Conservation (phyloP, 192 early-diverging fungal genomes). For the Polychytrium aggregatum region DNA sequence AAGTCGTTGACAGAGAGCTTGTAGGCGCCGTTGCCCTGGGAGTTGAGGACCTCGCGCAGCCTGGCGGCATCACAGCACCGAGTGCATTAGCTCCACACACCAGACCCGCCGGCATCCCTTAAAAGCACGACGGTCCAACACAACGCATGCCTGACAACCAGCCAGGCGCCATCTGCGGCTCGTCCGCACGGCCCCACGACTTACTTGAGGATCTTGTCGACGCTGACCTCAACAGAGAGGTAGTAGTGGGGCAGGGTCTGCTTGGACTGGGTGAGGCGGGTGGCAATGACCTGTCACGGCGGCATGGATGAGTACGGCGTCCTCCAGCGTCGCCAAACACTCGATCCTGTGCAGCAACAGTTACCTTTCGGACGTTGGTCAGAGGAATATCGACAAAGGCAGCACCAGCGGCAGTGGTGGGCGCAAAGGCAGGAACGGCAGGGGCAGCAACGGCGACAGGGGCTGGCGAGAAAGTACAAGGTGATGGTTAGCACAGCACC, state of each 20-base stretch:
- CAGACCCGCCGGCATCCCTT: too few species aligned
- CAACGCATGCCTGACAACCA: too few species aligned
- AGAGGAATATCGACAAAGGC: constrained; percentile 30
- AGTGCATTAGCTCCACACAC: too few species aligned
- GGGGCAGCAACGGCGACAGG: constrained; percentile 7
- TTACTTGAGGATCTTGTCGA: constrained; percentile 62
- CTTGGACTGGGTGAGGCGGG: constrained; percentile 42
- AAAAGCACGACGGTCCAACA: too few species aligned
- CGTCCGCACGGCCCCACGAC: too few species aligned
- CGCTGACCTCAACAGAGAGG: constrained; percentile 70
- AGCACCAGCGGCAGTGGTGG: constrained; percentile 13
- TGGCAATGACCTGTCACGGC: constrained; percentile 33
- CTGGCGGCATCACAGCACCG: too few species aligned
- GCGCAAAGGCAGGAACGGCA: constrained; percentile 12
- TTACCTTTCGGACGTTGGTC: constrained; percentile 29
- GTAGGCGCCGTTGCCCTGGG: constrained; percentile 71
- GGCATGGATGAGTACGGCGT: background rate
- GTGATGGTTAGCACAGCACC: background rate
- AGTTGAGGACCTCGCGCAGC: constrained; percentile 84
- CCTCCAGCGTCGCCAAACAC: background rate
- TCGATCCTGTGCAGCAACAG: background rate
- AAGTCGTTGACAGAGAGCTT: constrained; percentile 99
- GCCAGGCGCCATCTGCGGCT: background rate
- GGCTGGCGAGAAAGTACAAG: background rate
- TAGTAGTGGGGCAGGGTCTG: constrained; percentile 46